Evolutionary conservation across 257 asterid species (phyloP), one percentile per base, ranked within the genome.

Genomic region (Rhazya stricta): DNA sequence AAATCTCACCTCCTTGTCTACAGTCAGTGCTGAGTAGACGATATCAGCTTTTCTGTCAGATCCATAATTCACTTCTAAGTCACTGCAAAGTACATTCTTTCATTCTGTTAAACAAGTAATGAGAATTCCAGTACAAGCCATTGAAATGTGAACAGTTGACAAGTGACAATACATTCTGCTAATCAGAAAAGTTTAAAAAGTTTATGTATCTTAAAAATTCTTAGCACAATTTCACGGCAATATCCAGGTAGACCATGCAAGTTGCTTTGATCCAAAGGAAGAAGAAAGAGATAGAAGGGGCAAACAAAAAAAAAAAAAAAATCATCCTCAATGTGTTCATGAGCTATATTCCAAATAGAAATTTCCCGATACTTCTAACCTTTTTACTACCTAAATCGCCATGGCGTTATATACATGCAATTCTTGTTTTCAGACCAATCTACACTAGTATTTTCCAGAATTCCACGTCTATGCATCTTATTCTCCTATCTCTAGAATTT

Each of bases 1-100:
- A 25, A 34, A 41, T 42, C 70, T 42, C 84, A 93, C 98, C 97
- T 93, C 98, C 81, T 91, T 87, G 83, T 93, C 98, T 61, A 93
- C 95, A 27, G 85, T 87, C 84, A 93, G 81, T 32, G 98, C 85
- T 67, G 90, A 86, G 78, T 74, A 82, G 62, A 91, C 91, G 72
- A 93, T 93, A 15, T 27, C 76, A 71, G 93, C 97, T 63, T 84
- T 85, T 78, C 86, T 90, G 12, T 93, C 86, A 36, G 93, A 87
- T 71, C 84, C 85, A 27, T 84, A 88, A 84, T 93, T 90, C 39
- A 93, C 95, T 84, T 93, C 97, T 84, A 93, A 85, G 83, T 91
- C 79, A 77, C 98, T 93, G 88, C 82, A 83, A 54, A 66, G 54
- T 74, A 27, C 27, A 72, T 36, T 74, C 21, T 42, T 78, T 30